Percentiles rank a stretch among this genome's conserved stretches.
Evolutionary conservation across 2,329 filamentous ascomycete genomes (phyloP).

Genomic region (Xylariales sp.): DNA sequence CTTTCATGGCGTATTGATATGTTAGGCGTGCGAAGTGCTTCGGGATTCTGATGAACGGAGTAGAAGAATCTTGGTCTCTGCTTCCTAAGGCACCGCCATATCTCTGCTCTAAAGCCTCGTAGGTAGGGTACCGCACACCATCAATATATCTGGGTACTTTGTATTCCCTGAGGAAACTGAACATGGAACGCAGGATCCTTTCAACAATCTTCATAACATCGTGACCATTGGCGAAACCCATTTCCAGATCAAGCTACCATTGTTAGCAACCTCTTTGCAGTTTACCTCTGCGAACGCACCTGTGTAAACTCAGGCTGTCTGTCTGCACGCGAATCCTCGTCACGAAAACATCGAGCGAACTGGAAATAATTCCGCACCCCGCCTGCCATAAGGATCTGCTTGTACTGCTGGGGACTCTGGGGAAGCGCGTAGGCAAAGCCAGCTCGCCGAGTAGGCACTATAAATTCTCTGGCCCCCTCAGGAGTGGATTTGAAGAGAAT

Average conservation of each 20-base stretch:
- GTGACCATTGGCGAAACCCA: conserved; percentile 73
- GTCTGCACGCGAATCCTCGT: conserved; percentile 89
- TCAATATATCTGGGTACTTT: conserved; percentile 27
- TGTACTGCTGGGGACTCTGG: conserved; percentile 97
- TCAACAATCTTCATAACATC: conserved; percentile 61
- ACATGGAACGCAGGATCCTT: conserved; percentile 49
- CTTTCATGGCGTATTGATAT: conserved; percentile 74
- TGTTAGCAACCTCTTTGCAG: too few species aligned
- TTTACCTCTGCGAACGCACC: conserved; percentile 47
- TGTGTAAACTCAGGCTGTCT: conserved; percentile 96
- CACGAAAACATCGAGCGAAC: conserved; percentile 89
- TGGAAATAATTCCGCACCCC: conserved; percentile 83
- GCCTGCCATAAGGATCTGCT: conserved; percentile 93
- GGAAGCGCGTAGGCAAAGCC: conserved; percentile 85
- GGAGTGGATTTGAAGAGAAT: conserved; percentile 96
- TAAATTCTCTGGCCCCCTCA: conserved; percentile 89
- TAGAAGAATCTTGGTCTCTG: background rate
- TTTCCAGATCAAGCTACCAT: conserved; percentile 79
- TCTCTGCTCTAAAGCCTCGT: background rate
- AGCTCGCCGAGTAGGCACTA: conserved; percentile 77
- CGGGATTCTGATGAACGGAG: background rate
- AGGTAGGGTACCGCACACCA: conserved; percentile 31
- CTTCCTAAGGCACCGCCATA: background rate
- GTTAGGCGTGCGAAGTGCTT: conserved; percentile 24
- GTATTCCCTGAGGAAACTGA: conserved; percentile 41